Conservation (phyloP, 257 asterid species). For the Asclepias syriaca region DNA sequence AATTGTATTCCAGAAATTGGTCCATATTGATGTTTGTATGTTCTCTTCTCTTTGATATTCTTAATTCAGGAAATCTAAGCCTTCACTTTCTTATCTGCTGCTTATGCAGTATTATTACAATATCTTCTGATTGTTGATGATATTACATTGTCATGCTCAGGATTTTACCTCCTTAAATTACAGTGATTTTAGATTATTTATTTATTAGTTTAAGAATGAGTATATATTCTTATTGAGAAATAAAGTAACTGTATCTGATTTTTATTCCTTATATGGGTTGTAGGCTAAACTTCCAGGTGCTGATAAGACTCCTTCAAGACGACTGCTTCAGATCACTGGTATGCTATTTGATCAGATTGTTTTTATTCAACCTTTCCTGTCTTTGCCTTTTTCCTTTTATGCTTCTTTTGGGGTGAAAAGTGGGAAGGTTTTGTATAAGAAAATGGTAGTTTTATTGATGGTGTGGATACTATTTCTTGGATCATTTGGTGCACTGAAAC, state of each 20-base stretch:
- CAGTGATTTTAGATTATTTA: neutral
- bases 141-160: neutral
- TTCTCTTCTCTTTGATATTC: constrained; percentile 1
- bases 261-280: constrained; percentile 22
- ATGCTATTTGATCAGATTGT: constrained; percentile 24
- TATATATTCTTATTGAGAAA: neutral
- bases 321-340: constrained; percentile 92
- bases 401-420: neutral
- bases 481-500: neutral
- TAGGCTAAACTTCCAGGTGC: constrained; percentile 72
- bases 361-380: neutral
- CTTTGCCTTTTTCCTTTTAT: neutral
- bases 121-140: neutral
- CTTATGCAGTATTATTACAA: neutral
- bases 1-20: neutral
- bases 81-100: neutral
- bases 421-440: constrained; percentile 4
- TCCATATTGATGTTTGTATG: neutral
- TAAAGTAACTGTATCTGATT: constrained; percentile 9
- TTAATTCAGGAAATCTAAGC: neutral
- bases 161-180: neutral
- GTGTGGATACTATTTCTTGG: neutral
- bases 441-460: neutral
- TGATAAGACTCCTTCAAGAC: constrained; percentile 67
- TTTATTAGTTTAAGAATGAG: neutral